Evolutionary conservation across 2,329 filamentous ascomycete species (phyloP).

Genomic region (Dactylonectria macrodidyma): DNA sequence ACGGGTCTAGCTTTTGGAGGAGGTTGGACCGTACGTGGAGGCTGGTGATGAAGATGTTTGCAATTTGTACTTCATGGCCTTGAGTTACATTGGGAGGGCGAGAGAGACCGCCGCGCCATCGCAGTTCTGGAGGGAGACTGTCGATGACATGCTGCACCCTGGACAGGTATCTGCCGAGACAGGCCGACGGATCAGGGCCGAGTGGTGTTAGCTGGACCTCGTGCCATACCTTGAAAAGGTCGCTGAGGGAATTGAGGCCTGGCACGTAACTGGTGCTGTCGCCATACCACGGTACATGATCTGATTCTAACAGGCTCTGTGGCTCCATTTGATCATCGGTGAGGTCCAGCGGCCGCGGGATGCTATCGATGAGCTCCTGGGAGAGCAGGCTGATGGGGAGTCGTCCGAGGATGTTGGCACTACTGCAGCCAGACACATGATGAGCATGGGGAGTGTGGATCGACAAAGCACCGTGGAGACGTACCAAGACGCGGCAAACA

Average conservation of each 20-base stretch:
- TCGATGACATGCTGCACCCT: constrained; percentile 51
- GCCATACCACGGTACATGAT: constrained; percentile 50
- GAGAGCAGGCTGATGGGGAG: constrained; percentile 46
- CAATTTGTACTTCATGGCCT: constrained; percentile 55
- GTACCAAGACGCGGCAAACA: constrained; percentile 50
- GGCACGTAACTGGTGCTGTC: constrained; percentile 51
- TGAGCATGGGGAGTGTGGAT: background rate
- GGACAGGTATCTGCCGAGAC: constrained; percentile 31
- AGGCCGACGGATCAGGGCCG: constrained; percentile 18
- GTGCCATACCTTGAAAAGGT: constrained; percentile 55
- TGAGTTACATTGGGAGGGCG: constrained; percentile 48
- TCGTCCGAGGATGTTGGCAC: constrained; percentile 48
- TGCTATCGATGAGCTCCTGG: constrained; percentile 37
- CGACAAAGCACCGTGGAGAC: constrained; percentile 13
- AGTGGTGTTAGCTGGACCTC: constrained; percentile 41
- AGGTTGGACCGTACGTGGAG: constrained; percentile 55
- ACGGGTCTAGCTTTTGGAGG: constrained; percentile 50
- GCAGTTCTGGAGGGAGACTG: constrained; percentile 50
- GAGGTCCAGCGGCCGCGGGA: constrained; percentile 46
- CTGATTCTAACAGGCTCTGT: background rate
- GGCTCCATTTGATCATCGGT: constrained; percentile 52
- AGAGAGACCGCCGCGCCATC: constrained; percentile 55
- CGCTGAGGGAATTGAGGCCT: constrained; percentile 51
- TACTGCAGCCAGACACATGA: constrained; percentile 37
- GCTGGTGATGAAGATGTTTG: constrained; percentile 55